A percentile compares a stretch with the other conserved stretches of the same genome.
Evolutionary conservation across 768 basidiomycete species (phyloP).

Genomic region (Tulasnella sp.): DNA sequence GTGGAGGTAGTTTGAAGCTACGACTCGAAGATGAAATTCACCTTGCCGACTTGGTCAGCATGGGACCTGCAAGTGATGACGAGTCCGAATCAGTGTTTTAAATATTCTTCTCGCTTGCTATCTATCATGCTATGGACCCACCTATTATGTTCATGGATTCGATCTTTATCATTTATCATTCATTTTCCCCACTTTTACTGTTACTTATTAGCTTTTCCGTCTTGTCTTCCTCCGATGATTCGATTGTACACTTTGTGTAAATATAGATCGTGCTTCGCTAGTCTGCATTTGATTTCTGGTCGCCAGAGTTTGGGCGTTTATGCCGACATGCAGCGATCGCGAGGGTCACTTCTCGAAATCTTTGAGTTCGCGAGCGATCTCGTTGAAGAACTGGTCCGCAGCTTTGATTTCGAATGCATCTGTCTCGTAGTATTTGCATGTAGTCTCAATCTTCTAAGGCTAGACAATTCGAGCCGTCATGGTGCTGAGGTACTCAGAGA

Average conservation of each 20-base stretch:
- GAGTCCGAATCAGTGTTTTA: not conserved
- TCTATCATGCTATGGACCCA: not conserved
- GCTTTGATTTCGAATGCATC: too few species aligned
- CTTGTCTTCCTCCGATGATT: not conserved
- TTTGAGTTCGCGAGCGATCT: too few species aligned
- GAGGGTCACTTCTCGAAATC: too few species aligned
- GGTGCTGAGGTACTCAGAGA: too few species aligned
- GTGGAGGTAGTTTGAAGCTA: slow-evolving; percentile 12
- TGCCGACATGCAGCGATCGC: too few species aligned
- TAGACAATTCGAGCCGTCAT: too few species aligned
- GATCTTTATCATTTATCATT: not conserved
- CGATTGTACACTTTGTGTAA: not conserved
- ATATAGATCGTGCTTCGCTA: not conserved
- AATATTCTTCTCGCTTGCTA: not conserved
- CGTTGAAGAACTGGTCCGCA: too few species aligned
- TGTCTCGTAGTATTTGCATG: too few species aligned
- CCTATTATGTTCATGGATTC: not conserved
- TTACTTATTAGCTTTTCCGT: not conserved
- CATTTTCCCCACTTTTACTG: not conserved
- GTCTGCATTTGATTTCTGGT: not conserved
- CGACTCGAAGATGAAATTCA: slow-evolving; percentile 14
- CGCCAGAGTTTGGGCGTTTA: too few species aligned
- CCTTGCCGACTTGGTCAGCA: slow-evolving; percentile 13
- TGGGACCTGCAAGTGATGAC: slow-evolving; percentile 6
- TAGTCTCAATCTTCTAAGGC: too few species aligned